Evolutionary conservation across 371 early-diverging fungal genomes (phyloP).

Genomic region (Apophysomyces elegans): DNA sequence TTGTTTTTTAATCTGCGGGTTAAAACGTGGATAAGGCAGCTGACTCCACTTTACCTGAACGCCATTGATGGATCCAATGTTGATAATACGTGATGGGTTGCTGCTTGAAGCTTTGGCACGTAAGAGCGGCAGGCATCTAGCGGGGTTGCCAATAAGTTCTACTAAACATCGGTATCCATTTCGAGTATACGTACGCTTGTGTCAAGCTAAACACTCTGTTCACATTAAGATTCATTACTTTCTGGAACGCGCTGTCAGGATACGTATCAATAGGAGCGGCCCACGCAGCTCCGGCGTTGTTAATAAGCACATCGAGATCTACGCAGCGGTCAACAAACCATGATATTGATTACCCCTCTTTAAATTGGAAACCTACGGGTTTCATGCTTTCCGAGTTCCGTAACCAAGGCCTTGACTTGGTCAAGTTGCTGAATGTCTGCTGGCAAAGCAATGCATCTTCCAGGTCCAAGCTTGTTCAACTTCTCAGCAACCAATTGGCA

Average conservation of each 20-base stretch:
- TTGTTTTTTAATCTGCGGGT: conserved; percentile 44
- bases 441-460: conserved; percentile 73
- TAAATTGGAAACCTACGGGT: conserved; percentile 36
- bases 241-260: conserved; percentile 74
- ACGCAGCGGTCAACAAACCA: neutral
- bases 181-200: conserved; percentile 60
- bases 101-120: conserved; percentile 63
- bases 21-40: neutral
- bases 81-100: conserved; percentile 65
- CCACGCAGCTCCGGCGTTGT: conserved; percentile 89
- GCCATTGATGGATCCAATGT: conserved; percentile 80
- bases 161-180: neutral
- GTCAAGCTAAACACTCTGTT: conserved; percentile 86
- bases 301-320: conserved; percentile 85
- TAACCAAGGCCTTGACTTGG: conserved; percentile 64
- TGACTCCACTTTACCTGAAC: conserved; percentile 35
- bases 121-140: conserved; percentile 74
- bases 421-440: conserved; percentile 77
- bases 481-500: conserved; percentile 66
- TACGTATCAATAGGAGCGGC: conserved; percentile 65
- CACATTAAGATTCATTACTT: conserved; percentile 89
- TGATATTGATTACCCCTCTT: neutral
- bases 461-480: conserved; percentile 67
- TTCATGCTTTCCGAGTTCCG: conserved; percentile 64
- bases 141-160: neutral